Evolutionary conservation across 441 rosid species (phyloP), one percentile per base, ranked within the genome.

Genomic region (Flueggea neowawraea): DNA sequence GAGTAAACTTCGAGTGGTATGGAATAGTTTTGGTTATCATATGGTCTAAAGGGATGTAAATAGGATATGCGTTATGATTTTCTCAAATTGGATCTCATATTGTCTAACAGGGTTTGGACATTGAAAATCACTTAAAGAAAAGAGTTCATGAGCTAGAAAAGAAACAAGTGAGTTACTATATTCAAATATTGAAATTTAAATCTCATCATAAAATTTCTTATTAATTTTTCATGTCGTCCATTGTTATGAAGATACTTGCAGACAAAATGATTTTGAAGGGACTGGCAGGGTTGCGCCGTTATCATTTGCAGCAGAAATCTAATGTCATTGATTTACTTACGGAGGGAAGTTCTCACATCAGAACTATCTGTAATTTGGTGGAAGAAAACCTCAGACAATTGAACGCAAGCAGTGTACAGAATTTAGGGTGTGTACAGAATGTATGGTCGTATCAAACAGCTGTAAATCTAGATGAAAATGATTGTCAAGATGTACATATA

Each of bases 41-140:
- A 39, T 41, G 36, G 52, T 61, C 62, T 71, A 15, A 41, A 11
- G 50, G 14, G 15, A 5, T 70, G 12, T 49, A 43, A n/a, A 62
- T 61, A 32, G 62, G 31, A 13, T 61, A 17, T 61, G 11, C 62
- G 57, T 10, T 15, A 1, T 36, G 12, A 43, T 56, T 49, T 43
- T 70, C 22, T 15, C 52, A 63, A 16, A 55, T 39, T 6, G 6
- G 41, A 47, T 54, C 44, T 60, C 16, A 39, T 69, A 79, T 55
- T 81, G 73, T 41, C 58, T 54, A 68, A 48, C 56, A 95, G 98
- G 98, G 97, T 55, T 54, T 95, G 85, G 95, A 90, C 75, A 95
- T 95, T 52, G 99, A 95, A 79, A 95, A 82, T 41, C 99, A 92
- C 75, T 78, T 95, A 66, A 92, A 87, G 84, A 88, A 80, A 84